Percentiles rank a stretch among this genome's conserved stretches.
Evolutionary conservation across 1,139 yeast genomes (phyloP).

Genomic region (Nakaseomyces uthaithaninus): DNA sequence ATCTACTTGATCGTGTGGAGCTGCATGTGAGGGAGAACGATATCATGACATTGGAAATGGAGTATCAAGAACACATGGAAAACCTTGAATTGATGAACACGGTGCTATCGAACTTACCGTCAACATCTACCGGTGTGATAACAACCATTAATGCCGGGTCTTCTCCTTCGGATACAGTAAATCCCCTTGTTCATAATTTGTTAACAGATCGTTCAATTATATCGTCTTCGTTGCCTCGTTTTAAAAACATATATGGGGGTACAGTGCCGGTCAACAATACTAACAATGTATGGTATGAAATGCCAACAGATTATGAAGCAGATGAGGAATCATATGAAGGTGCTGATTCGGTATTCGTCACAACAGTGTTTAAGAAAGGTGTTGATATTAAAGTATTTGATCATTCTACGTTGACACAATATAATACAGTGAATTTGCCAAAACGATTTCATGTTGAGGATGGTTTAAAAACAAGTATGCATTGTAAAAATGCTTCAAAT

Average conservation of each 20-base stretch:
- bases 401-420: constrained; percentile 26
- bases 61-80: constrained; percentile 26
- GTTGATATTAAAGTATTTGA: constrained; percentile 49
- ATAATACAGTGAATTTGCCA: constrained; percentile 27
- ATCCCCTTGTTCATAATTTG: constrained; percentile 82
- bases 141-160: constrained; percentile 32
- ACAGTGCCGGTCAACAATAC: constrained; percentile 5
- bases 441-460: constrained; percentile 3
- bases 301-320: constrained; percentile 13
- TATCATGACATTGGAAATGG: constrained; percentile 13
- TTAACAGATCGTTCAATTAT: constrained; percentile 88
- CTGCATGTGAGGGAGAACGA: constrained; percentile 39
- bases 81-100: constrained; percentile 33
- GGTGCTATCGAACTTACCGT: constrained; percentile 32
- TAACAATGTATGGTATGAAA: constrained; percentile 22
- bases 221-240: constrained; percentile 82
- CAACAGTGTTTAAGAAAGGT: constrained; percentile 78
- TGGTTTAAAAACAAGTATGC: too few species aligned
- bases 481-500: not conserved
- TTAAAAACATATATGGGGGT: constrained; percentile 30
- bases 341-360: constrained; percentile 34
- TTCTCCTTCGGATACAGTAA: constrained; percentile 33
- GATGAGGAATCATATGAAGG: constrained; percentile 9
- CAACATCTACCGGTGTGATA: constrained; percentile 36
- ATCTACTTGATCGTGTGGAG: constrained; percentile 19